These are phyloP conservation scores for Paramecium octaurelia DNA, from an alignment of 73 alveolate genomes.

Conservation along the genomic window DNA sequence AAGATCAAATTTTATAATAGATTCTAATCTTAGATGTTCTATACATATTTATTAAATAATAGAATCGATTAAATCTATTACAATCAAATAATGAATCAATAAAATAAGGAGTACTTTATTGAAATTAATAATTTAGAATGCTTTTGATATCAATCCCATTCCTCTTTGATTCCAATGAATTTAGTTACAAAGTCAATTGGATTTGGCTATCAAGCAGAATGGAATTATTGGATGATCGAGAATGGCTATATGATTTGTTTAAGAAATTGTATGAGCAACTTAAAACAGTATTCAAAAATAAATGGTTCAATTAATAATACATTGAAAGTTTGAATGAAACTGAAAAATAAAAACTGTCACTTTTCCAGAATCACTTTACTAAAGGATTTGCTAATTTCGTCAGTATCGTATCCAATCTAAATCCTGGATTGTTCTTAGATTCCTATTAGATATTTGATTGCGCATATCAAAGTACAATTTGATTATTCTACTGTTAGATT, in stretches of 20 bases:
- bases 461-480: neutral
- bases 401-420: neutral
- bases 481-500: neutral
- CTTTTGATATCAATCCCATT: neutral
- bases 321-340: constrained; percentile 15
- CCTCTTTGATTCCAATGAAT: neutral
- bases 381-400: constrained; percentile 13
- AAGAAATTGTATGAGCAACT: neutral
- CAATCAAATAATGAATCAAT: neutral
- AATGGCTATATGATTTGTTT: neutral
- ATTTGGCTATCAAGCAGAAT: neutral
- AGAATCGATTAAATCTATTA: neutral
- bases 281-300: neutral
- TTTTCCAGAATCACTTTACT: neutral
- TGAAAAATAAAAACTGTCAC: neutral
- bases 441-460: neutral
- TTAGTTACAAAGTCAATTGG: neutral
- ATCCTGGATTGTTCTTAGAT: neutral
- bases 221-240: neutral
- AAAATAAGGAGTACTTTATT: neutral
- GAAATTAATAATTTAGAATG: neutral
- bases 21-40: neutral
- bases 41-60: neutral
- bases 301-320: neutral
- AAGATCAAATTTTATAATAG: neutral